These are phyloP conservation scores for Hansenula sp. DNA, from an alignment of 1,139 yeast genomes.

Conservation along the genomic window DNA sequence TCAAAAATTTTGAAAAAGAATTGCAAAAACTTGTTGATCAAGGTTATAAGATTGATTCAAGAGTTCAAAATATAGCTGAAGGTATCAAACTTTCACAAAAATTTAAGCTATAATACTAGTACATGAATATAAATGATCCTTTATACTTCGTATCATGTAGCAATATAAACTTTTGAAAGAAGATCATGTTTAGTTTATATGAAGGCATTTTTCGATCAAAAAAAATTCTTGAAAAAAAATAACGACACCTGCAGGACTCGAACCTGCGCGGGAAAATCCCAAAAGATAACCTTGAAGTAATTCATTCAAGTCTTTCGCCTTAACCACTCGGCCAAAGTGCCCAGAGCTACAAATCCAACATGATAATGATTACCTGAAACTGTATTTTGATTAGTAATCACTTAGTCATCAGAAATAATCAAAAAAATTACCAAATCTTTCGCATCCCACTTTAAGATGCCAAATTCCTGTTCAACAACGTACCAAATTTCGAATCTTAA, in stretches of 20 bases:
- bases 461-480: too few species aligned
- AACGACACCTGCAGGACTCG: conserved; percentile 38
- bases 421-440: too few species aligned
- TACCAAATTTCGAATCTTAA: too few species aligned
- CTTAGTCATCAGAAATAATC: too few species aligned
- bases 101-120: conserved; percentile 28
- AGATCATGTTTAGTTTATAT: too few species aligned
- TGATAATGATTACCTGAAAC: too few species aligned
- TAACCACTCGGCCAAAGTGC: conserved; percentile 15
- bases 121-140: not conserved
- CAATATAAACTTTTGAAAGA: too few species aligned
- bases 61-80: conserved; percentile 80
- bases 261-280: conserved; percentile 37
- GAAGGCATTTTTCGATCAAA: too few species aligned
- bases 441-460: too few species aligned
- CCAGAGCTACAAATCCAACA: too few species aligned
- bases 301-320: conserved; percentile 11
- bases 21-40: conserved; percentile 48
- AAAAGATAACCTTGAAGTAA: conserved; percentile 11
- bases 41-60: conserved; percentile 80
- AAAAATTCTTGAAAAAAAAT: conserved; percentile 16
- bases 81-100: conserved; percentile 55
- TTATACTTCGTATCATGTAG: too few species aligned
- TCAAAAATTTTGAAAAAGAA: conserved; percentile 51
- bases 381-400: too few species aligned